phyloP scores from a whole-genome alignment of 257 asterid species.

The Linderniella brevidens region DNA sequence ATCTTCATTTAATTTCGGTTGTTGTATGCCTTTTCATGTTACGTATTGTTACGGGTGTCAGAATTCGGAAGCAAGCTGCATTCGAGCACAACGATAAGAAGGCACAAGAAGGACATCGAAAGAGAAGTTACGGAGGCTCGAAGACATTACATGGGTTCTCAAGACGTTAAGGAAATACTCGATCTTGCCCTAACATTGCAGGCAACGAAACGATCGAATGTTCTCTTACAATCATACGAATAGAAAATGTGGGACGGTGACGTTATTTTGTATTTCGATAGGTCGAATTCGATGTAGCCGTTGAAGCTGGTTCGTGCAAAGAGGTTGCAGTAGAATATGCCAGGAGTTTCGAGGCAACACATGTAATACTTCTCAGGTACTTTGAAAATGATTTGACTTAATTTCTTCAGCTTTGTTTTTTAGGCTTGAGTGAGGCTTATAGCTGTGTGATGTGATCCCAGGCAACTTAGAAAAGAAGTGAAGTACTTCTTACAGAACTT shows the following conservation, averaged over 20 bases:
- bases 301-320: constrained; percentile 28
- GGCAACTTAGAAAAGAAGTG: constrained; percentile 24
- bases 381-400: neutral
- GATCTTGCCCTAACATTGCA: constrained; percentile 17
- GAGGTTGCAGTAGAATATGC: constrained; percentile 26
- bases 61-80: constrained; percentile 17
- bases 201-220: constrained; percentile 14
- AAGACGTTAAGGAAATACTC: constrained; percentile 14
- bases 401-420: neutral
- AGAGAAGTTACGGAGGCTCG: constrained; percentile 16
- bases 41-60: neutral
- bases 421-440: neutral
- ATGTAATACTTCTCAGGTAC: constrained; percentile 31
- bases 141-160: constrained; percentile 10
- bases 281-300: constrained; percentile 34
- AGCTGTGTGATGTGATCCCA: constrained; percentile 3
- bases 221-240: neutral
- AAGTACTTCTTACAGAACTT: constrained; percentile 26
- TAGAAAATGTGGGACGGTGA: too few relatives aligned
- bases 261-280: neutral
- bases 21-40: neutral
- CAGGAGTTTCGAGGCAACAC: constrained; percentile 23
- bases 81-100: constrained; percentile 25
- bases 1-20: neutral
- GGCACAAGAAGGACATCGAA: constrained; percentile 17